phyloP scores from a whole-genome alignment of 2,329 filamentous ascomycete species.

The Pseudogymnoascus sp. region DNA sequence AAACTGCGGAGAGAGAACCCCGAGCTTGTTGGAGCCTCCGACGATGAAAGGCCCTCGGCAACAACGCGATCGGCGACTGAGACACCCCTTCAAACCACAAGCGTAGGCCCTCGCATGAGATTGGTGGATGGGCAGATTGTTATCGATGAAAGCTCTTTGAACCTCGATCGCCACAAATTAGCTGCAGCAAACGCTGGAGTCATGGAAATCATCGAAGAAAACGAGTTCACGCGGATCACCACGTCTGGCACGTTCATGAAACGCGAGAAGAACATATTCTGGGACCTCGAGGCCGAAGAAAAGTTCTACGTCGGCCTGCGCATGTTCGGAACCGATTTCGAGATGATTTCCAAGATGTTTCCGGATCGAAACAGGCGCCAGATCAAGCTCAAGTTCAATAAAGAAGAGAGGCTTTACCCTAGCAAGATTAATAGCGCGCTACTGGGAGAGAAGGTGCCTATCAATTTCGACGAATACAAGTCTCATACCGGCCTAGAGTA shows the following conservation, averaged over 20 bases:
- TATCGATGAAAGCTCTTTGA: constrained; percentile 58
- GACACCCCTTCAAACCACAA: constrained; percentile 13
- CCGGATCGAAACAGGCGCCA: constrained; percentile 61
- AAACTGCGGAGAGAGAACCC: constrained; percentile 23
- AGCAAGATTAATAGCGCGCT: constrained; percentile 56
- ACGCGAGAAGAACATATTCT: constrained; percentile 55
- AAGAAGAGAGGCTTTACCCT: constrained; percentile 64
- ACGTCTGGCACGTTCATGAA: constrained; percentile 64
- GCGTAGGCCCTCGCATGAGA: constrained; percentile 43
- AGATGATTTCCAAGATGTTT: constrained; percentile 72
- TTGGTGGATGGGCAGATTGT: constrained; percentile 67
- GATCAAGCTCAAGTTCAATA: constrained; percentile 76
- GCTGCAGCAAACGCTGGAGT: constrained; percentile 45
- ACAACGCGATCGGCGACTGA: background rate
- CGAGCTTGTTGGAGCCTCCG: constrained; percentile 16
- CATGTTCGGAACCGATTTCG: constrained; percentile 78
- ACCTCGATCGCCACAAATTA: constrained; percentile 60
- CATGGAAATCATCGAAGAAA: constrained; percentile 61
- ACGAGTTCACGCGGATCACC: constrained; percentile 66
- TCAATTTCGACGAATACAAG: constrained; percentile 55
- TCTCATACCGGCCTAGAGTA: constrained; percentile 45
- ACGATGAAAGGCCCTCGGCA: background rate
- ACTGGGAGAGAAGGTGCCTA: constrained; percentile 49
- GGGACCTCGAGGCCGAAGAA: constrained; percentile 64
- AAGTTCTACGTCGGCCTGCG: constrained; percentile 66